Percentiles rank a stretch among this genome's conserved stretches.
These are phyloP conservation scores for Russula griseocarnosa DNA, from an alignment of 768 basidiomycete genomes.

Conservation along the genomic window DNA sequence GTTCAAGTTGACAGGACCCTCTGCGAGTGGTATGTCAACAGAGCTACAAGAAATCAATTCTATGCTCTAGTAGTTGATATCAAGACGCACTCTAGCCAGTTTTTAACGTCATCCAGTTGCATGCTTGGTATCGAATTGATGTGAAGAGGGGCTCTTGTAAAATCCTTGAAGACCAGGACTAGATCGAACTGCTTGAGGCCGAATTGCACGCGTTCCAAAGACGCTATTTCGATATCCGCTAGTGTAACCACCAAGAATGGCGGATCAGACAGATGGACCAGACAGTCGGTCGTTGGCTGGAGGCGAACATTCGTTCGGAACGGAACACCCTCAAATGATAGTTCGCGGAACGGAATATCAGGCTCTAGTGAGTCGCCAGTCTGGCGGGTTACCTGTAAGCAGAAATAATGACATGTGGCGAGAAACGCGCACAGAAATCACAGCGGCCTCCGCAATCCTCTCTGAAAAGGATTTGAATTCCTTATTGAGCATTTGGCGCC, in stretches of 20 bases:
- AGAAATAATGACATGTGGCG: background rate
- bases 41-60: conserved; percentile 51
- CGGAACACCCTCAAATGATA: conserved; percentile 96
- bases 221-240: conserved; percentile 92
- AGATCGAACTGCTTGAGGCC: conserved; percentile 95
- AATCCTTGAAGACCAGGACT: conserved; percentile 96
- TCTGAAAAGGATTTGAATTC: conserved; percentile 93
- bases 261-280: conserved; percentile 91
- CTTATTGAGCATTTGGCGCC: conserved; percentile 83
- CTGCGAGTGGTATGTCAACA: conserved; percentile 92
- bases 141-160: conserved; percentile 85
- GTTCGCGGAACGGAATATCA: conserved; percentile 94
- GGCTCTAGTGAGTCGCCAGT: conserved; percentile 84
- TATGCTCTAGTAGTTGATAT: conserved; percentile 4
- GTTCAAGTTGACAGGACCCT: conserved; percentile 95
- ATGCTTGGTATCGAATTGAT: conserved; percentile 92
- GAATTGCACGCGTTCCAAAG: conserved; percentile 95
- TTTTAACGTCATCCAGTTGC: conserved; percentile 95
- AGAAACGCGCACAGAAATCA: conserved; percentile 56
- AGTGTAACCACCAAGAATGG: conserved; percentile 96
- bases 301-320: conserved; percentile 91
- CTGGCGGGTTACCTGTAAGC: conserved; percentile 36
- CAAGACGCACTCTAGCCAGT: conserved; percentile 88
- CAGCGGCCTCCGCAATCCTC: conserved; percentile 81
- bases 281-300: conserved; percentile 94